Evolutionary conservation across 345 rosid species (phyloP).

Genomic region (Citropsis articulata): DNA sequence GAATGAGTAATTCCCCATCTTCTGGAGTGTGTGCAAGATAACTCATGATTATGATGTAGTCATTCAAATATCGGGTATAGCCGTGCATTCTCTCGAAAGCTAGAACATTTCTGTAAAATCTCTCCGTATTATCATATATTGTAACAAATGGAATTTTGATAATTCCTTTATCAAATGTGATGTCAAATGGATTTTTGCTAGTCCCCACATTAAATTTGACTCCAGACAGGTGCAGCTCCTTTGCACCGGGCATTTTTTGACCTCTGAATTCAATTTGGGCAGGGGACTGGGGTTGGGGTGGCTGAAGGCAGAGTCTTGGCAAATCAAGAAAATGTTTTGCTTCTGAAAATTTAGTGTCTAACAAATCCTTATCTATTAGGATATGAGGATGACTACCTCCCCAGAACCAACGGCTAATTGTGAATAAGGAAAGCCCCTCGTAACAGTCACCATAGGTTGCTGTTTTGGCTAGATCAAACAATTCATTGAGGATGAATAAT

Average conservation of each 20-base stretch:
- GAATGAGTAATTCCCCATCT: constrained; percentile 15
- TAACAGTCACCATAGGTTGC: neutral
- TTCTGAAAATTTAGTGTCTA: too few relatives aligned
- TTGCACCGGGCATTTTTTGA: neutral
- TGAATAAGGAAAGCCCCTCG: neutral
- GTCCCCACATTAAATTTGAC: neutral
- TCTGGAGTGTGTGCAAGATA: constrained; percentile 6
- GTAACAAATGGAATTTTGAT: neutral
- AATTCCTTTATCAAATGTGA: neutral
- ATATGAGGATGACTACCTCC: accelerated
- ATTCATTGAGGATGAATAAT: constrained; percentile 17
- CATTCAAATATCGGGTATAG: neutral
- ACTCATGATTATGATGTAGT: neutral
- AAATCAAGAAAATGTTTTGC: neutral
- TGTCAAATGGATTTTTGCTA: neutral
- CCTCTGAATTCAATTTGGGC: neutral
- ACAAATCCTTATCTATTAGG: too few relatives aligned
- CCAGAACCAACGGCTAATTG: neutral
- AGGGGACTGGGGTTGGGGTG: neutral
- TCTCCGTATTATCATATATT: neutral
- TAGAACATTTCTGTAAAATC: neutral
- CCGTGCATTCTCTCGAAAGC: neutral
- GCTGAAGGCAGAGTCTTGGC: neutral
- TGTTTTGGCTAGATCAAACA: neutral
- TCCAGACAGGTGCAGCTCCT: neutral